Conservation (phyloP, 1,284 basidiomycete species). For the Phellinidium pouzarii region DNA sequence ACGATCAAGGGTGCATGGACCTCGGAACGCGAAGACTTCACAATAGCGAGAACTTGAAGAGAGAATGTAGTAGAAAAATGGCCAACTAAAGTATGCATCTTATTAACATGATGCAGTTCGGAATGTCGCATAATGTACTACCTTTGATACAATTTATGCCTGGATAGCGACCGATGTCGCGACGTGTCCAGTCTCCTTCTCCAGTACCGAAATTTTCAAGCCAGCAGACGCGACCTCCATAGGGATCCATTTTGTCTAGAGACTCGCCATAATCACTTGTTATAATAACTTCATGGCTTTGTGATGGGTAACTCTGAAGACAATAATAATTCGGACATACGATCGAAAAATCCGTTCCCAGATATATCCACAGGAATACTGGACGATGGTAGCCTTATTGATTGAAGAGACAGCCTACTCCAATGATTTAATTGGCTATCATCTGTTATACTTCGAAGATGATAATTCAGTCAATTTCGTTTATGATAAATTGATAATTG, state of each 20-base stretch:
- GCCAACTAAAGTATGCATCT: constrained; percentile 6
- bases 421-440: constrained; percentile 4
- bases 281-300: constrained; percentile 9
- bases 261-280: constrained; percentile 13
- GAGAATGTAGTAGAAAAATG: constrained; percentile 18
- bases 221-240: constrained; percentile 16
- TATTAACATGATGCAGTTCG: not conserved
- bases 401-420: constrained; percentile 6
- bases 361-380: constrained; percentile 11
- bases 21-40: constrained; percentile 11
- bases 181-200: constrained; percentile 16
- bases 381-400: constrained; percentile 8
- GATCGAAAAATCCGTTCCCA: constrained; percentile 15
- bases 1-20: constrained; percentile 13
- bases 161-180: constrained; percentile 16
- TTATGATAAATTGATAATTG: not conserved
- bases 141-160: constrained; percentile 17
- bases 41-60: constrained; percentile 14
- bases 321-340: constrained; percentile 3
- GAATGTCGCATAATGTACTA: not conserved
- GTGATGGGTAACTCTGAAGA: not conserved
- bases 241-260: constrained; percentile 7
- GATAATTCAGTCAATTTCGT: not conserved
- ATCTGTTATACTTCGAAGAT: constrained; percentile 1
- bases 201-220: constrained; percentile 17